Evolutionary conservation across 352 stramenopile species (phyloP).

Genomic region (Phytophthora sp.): DNA sequence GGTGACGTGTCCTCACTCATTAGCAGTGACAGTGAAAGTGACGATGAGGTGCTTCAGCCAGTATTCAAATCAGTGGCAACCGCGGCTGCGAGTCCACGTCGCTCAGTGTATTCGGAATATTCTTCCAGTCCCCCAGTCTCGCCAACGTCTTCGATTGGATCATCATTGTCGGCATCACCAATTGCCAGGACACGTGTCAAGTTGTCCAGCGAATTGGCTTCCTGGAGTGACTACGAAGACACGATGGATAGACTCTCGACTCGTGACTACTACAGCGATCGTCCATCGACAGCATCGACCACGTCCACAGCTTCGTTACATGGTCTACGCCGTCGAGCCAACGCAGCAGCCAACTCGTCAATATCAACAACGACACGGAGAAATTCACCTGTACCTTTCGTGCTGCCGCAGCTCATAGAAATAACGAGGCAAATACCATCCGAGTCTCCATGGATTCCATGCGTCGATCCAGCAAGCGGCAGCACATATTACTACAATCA

Average conservation of each 20-base stretch:
- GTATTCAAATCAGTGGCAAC: slow-evolving; percentile 55
- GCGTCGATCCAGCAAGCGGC: slow-evolving; percentile 57
- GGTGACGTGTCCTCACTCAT: slow-evolving; percentile 79
- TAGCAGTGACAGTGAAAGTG: slow-evolving; percentile 79
- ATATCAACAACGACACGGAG: slow-evolving; percentile 14
- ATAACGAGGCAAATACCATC: slow-evolving; percentile 7
- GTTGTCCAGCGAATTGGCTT: slow-evolving; percentile 37
- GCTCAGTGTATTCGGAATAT: slow-evolving; percentile 36
- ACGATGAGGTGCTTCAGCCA: slow-evolving; percentile 68
- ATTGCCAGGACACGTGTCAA: slow-evolving; percentile 29
- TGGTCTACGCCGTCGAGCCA: slow-evolving; percentile 25
- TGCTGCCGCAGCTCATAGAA: slow-evolving; percentile 12
- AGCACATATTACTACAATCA: slow-evolving; percentile 81
- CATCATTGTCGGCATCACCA: slow-evolving; percentile 49
- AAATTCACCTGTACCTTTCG: slow-evolving; percentile 2
- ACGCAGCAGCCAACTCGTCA: slow-evolving; percentile 14
- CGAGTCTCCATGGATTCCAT: slow-evolving; percentile 58
- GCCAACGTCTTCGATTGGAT: slow-evolving; percentile 51
- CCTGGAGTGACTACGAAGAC: slow-evolving; percentile 41
- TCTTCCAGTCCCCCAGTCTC: slow-evolving; percentile 52
- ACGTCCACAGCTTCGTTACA: slow-evolving; percentile 38
- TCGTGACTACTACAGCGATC: slow-evolving; percentile 40
- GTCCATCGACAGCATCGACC: slow-evolving; percentile 31
- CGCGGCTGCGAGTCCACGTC: slow-evolving; percentile 22
- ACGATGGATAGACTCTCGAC: slow-evolving; percentile 27